Percentiles rank a stretch among this genome's conserved stretches.
Evolutionary conservation across 2,329 filamentous ascomycete genomes (phyloP).

Genomic region (Metarhizium sp.): DNA sequence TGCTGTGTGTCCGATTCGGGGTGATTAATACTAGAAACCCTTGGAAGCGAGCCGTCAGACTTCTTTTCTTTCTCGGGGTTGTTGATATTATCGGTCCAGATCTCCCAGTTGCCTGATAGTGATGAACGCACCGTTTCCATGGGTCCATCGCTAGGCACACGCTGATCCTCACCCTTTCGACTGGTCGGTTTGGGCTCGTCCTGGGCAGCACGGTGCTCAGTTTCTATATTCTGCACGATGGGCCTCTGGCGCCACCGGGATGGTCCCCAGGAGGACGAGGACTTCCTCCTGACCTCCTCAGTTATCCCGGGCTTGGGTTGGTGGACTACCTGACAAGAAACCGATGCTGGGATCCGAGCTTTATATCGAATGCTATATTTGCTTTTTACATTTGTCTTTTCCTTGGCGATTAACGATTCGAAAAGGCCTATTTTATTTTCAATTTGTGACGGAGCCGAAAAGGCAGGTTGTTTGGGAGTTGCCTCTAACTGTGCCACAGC

Average conservation of each 20-base stretch:
- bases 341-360: neutral
- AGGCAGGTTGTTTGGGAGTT: neutral
- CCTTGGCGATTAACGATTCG: conserved; percentile 4
- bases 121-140: neutral
- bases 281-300: conserved; percentile 2
- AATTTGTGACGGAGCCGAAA: neutral
- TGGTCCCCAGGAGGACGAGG: conserved; percentile 5
- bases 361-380: conserved; percentile 2
- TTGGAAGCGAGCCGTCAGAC: neutral
- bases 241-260: conserved; percentile 2
- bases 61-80: neutral
- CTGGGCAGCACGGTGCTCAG: neutral
- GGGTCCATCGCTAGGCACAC: neutral
- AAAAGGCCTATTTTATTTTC: conserved; percentile 6
- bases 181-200: neutral
- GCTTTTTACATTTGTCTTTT: neutral
- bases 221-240: neutral
- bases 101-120: neutral
- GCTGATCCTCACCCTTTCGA: neutral
- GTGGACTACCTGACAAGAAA: neutral
- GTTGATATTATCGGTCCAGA: neutral
- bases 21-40: neutral
- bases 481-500: neutral
- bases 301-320: neutral
- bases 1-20: neutral